Conservation (phyloP, 2,329 filamentous ascomycete species). For the Penicillium fuscoglaucum region DNA sequence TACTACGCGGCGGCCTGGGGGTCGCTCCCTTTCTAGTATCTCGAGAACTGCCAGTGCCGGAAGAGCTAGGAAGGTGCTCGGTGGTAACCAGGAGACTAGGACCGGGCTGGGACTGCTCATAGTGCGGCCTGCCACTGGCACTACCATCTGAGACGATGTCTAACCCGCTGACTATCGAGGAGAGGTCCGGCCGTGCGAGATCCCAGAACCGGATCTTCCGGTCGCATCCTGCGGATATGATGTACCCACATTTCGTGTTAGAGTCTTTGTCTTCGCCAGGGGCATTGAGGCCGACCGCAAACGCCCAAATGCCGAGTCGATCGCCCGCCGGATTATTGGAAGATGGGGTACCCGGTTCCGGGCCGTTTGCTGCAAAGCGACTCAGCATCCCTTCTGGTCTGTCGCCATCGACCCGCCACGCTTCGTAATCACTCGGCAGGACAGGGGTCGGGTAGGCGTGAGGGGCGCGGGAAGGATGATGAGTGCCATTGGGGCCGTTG, state of each 20-base stretch:
- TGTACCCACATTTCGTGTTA: slow-evolving; percentile 70
- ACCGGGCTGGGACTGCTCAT: slow-evolving; percentile 63
- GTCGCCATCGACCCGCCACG: slow-evolving; percentile 89
- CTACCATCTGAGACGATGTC: slow-evolving; percentile 61
- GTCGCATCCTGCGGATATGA: slow-evolving; percentile 85
- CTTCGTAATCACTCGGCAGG: slow-evolving; percentile 66
- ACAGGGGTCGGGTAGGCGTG: slow-evolving; percentile 20
- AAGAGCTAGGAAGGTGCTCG: slow-evolving; percentile 57
- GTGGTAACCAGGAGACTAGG: slow-evolving; percentile 65
- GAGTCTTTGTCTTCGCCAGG: slow-evolving; percentile 61
- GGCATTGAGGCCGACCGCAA: slow-evolving; percentile 70
- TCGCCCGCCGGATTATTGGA: slow-evolving; percentile 24
- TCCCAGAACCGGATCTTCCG: slow-evolving; percentile 96
- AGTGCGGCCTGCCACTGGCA: slow-evolving; percentile 61
- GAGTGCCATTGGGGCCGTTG: slow-evolving; percentile 39
- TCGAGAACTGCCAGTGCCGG: slow-evolving; percentile 25
- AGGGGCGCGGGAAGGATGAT: slow-evolving; percentile 52
- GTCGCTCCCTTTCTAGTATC: slow-evolving; percentile 39
- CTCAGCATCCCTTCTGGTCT: slow-evolving; percentile 81
- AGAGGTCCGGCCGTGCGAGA: slow-evolving; percentile 72
- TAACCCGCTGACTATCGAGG: slow-evolving; percentile 76
- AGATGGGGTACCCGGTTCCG: slow-evolving; percentile 24
- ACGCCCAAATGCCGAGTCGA: slow-evolving; percentile 65
- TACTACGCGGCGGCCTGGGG: slow-evolving; percentile 65
- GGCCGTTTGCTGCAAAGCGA: slow-evolving; percentile 65